These are phyloP conservation scores for Tetrapisispora fleetii DNA, from an alignment of 805 yeast genomes.

Conservation along the genomic window DNA sequence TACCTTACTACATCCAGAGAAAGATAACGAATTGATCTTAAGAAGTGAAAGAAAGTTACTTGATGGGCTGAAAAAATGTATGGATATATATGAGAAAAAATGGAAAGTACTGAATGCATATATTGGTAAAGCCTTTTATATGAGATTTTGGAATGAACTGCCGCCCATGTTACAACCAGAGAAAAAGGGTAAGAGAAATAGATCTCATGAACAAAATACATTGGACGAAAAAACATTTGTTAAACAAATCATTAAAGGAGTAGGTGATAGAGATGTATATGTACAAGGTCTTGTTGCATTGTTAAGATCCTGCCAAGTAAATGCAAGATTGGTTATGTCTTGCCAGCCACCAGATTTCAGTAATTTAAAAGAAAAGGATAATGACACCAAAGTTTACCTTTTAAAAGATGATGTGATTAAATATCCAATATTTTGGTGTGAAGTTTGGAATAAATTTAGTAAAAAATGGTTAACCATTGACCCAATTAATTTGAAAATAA, in stretches of 20 bases:
- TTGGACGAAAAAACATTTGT: constrained; percentile 33
- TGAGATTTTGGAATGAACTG: constrained; percentile 41
- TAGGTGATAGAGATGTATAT: constrained; percentile 69
- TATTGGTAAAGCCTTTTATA: constrained; percentile 28
- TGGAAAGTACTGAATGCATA: constrained; percentile 38
- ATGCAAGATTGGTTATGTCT: constrained; percentile 69
- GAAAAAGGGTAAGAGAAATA: neutral
- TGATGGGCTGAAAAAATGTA: constrained; percentile 63
- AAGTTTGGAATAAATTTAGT: constrained; percentile 74
- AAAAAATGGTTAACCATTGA: constrained; percentile 81
- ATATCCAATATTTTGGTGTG: constrained; percentile 85
- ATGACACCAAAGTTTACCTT: neutral
- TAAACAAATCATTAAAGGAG: constrained; percentile 33
- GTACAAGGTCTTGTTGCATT: constrained; percentile 83
- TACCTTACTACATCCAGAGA: constrained; percentile 40
- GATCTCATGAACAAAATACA: constrained; percentile 16
- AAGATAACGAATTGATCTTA: constrained; percentile 30
- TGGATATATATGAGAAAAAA: constrained; percentile 49
- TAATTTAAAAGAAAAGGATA: constrained; percentile 14
- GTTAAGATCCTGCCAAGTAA: constrained; percentile 57
- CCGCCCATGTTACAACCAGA: neutral
- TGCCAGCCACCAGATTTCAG: constrained; percentile 88
- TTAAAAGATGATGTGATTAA: constrained; percentile 11
- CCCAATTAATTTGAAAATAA: constrained; percentile 53
- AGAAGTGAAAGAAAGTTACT: constrained; percentile 53